phyloP scores from a whole-genome alignment of 2,329 filamentous ascomycete genomes.

The Fusarium metavorans region DNA sequence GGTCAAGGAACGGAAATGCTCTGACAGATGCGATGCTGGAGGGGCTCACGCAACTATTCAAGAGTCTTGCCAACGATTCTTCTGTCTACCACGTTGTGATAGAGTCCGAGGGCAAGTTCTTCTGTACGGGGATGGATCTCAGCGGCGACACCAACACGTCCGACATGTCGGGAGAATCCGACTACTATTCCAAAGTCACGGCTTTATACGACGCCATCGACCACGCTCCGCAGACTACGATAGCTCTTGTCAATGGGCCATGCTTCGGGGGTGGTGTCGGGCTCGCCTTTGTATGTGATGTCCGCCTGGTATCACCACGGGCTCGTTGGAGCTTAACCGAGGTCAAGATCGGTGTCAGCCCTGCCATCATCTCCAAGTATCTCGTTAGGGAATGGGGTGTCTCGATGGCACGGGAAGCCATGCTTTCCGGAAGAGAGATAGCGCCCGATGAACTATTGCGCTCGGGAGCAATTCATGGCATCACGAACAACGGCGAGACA shows the following conservation, averaged over 20 bases:
- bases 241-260: slow-evolving; percentile 16
- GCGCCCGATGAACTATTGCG: not conserved
- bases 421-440: slow-evolving; percentile 20
- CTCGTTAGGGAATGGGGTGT: slow-evolving; percentile 21
- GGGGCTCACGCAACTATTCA: not conserved
- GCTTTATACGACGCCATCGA: slow-evolving; percentile 15
- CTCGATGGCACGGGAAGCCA: slow-evolving; percentile 16
- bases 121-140: slow-evolving; percentile 27
- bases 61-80: not conserved
- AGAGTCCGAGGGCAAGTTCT: slow-evolving; percentile 19
- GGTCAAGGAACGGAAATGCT: not conserved
- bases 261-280: slow-evolving; percentile 23
- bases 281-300: slow-evolving; percentile 20
- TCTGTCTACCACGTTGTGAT: slow-evolving; percentile 16
- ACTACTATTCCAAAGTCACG: slow-evolving; percentile 9
- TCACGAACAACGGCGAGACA: not conserved
- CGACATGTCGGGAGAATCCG: not conserved
- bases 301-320: slow-evolving; percentile 5
- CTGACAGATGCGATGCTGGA: not conserved
- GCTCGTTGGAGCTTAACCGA: slow-evolving; percentile 22
- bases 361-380: slow-evolving; percentile 27
- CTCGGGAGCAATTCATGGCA: not conserved
- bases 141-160: slow-evolving; percentile 14
- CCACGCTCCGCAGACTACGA: slow-evolving; percentile 15
- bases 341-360: slow-evolving; percentile 22